These are phyloP conservation scores for Nakazawaea wyomingensis DNA, from an alignment of 805 yeast species.

Conservation along the genomic window DNA sequence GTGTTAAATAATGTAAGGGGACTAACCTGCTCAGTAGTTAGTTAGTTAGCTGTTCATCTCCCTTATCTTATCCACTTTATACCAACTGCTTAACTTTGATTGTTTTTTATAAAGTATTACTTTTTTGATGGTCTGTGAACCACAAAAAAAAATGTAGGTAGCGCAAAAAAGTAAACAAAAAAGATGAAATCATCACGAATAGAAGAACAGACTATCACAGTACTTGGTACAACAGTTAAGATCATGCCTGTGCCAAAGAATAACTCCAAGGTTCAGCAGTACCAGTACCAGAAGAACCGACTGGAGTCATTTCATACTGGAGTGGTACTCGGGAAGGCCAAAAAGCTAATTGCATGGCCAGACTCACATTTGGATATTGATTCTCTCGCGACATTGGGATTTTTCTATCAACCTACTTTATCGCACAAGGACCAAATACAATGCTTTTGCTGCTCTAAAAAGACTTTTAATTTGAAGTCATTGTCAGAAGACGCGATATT, in stretches of 20 bases:
- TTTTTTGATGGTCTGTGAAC: too few species aligned
- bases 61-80: too few species aligned
- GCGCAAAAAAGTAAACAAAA: too few species aligned
- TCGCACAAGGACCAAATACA: conserved; percentile 5
- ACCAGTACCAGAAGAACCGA: neutral
- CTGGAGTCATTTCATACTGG: conserved; percentile 4
- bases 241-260: conserved; percentile 1
- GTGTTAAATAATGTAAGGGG: too few species aligned
- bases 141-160: too few species aligned
- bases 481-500: neutral
- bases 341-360: conserved; percentile 6
- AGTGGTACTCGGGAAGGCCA: conserved; percentile 6
- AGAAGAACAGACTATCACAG: too few species aligned
- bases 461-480: neutral
- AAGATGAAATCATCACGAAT: too few species aligned
- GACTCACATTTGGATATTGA: conserved; percentile 1
- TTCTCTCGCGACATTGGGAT: conserved; percentile 4
- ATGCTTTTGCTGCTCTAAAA: conserved; percentile 8
- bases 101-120: too few species aligned
- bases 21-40: too few species aligned
- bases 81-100: too few species aligned
- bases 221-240: neutral
- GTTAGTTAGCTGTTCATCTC: too few species aligned
- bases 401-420: conserved; percentile 9
- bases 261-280: neutral